Conservation (phyloP, 441 rosid species). For the Brassica hybrid region DNA sequence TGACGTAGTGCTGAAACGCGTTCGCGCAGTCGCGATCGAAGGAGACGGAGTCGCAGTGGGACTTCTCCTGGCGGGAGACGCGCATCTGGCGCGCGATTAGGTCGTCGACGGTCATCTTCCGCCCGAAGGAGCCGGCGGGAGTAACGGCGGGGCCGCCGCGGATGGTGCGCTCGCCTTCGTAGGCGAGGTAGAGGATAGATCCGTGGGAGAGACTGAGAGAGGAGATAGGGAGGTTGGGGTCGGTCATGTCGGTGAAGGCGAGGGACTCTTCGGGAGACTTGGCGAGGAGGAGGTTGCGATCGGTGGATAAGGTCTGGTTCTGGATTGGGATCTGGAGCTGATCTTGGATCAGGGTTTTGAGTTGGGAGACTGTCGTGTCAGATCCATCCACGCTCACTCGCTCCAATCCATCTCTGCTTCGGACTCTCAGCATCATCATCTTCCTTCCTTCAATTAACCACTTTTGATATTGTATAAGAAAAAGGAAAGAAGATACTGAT, state of each 20-base stretch:
- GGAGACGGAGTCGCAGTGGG: slow-evolving; percentile 86
- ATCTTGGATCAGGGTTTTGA: slow-evolving; percentile 75
- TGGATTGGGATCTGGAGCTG: slow-evolving; percentile 84
- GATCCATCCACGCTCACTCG: slow-evolving; percentile 66
- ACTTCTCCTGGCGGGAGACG: slow-evolving; percentile 64
- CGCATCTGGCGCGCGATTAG: slow-evolving; percentile 93
- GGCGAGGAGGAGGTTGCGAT: slow-evolving; percentile 74
- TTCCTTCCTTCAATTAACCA: too few species aligned
- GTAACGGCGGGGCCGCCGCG: slow-evolving; percentile 74
- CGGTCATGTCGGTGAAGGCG: slow-evolving; percentile 71
- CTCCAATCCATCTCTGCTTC: slow-evolving; percentile 97
- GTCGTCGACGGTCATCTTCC: slow-evolving; percentile 99
- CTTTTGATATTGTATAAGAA: not conserved
- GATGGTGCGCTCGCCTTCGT: slow-evolving; percentile 81
- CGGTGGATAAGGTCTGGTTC: slow-evolving; percentile 82
- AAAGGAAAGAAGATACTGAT: too few species aligned
- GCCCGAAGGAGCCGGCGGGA: slow-evolving; percentile 94
- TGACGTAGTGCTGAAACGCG: slow-evolving; percentile 80
- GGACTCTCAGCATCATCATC: slow-evolving; percentile 91
- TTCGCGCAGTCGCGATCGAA: slow-evolving; percentile 88
- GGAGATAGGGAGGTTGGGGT: slow-evolving; percentile 60
- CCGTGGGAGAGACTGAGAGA: slow-evolving; percentile 74
- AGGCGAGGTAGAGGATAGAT: slow-evolving; percentile 72
- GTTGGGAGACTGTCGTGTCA: slow-evolving; percentile 61
- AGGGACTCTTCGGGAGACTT: slow-evolving; percentile 64